phyloP scores from a whole-genome alignment of 176 grass and related monocot species.

The Rhynchospora breviuscula region DNA sequence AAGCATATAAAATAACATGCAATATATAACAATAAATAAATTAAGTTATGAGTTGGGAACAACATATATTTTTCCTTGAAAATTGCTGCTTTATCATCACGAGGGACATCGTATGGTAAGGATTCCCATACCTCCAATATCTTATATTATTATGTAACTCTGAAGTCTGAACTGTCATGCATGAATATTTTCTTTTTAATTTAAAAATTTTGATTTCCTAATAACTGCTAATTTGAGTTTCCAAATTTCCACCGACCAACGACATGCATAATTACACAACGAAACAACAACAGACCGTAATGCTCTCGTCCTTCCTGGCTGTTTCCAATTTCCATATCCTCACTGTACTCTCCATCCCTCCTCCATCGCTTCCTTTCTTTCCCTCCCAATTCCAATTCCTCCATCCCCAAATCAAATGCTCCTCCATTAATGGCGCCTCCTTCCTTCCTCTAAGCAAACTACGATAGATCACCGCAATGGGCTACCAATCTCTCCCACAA shows the following conservation, averaged over 20 bases:
- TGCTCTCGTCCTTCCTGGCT: not conserved
- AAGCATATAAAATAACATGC: too few relatives aligned
- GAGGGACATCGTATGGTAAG: too few relatives aligned
- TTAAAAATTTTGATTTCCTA: not conserved
- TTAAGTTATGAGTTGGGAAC: too few relatives aligned
- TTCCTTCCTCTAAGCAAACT: not conserved
- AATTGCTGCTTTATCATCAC: too few relatives aligned
- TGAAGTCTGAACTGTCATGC: not conserved
- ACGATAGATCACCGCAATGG: conserved; percentile 30
- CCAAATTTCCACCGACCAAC: not conserved
- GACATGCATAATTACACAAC: not conserved
- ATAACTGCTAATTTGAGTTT: not conserved
- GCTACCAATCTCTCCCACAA: conserved; percentile 64
- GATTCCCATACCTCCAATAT: too few relatives aligned
- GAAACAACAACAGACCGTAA: not conserved
- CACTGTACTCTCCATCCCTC: not conserved
- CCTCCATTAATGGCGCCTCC: not conserved
- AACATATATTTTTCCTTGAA: too few relatives aligned
- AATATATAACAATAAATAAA: too few relatives aligned
- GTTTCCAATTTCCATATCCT: not conserved
- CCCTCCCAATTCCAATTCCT: not conserved
- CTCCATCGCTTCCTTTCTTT: not conserved
- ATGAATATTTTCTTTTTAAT: not conserved
- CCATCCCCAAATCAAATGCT: not conserved
- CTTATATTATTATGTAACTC: too few relatives aligned